Evolutionary conservation across 2,329 filamentous ascomycete genomes (phyloP).

Genomic region (Xylariomycetidae sp.): DNA sequence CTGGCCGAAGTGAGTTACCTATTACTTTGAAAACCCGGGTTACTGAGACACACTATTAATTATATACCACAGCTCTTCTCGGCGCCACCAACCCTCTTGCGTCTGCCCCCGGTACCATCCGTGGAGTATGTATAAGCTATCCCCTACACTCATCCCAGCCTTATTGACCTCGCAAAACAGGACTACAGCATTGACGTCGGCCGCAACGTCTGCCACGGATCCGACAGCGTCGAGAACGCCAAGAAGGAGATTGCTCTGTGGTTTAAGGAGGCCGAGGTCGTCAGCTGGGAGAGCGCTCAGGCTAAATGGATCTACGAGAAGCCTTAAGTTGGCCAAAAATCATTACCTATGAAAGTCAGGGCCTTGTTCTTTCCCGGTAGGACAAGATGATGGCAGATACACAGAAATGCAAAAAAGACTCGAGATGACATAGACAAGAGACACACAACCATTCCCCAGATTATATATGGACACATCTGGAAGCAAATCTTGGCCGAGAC

Average conservation of each 20-base stretch:
- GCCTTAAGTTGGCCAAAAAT: too few species aligned
- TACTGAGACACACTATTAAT: neutral
- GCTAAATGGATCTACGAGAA: constrained; percentile 99
- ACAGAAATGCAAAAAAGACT: constrained; percentile 1
- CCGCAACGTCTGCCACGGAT: constrained; percentile 99
- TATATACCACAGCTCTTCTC: constrained; percentile 63
- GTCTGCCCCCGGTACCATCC: constrained; percentile 95
- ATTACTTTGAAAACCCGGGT: neutral
- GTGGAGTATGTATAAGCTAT: constrained; percentile 66
- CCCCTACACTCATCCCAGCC: too few species aligned
- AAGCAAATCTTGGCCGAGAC: too few species aligned
- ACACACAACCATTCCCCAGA: too few species aligned
- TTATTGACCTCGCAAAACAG: too few species aligned
- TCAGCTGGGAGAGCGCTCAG: constrained; percentile 78
- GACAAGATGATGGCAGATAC: neutral
- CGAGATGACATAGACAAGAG: constrained; percentile 5
- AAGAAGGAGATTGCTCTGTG: constrained; percentile 99
- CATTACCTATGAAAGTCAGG: constrained; percentile 5
- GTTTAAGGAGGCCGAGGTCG: constrained; percentile 87
- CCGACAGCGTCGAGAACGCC: constrained; percentile 96
- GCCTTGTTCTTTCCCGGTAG: constrained; percentile 1
- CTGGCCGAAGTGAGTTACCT: constrained; percentile 82
- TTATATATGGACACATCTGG: constrained; percentile 14
- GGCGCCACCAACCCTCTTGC: constrained; percentile 98
- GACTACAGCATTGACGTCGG: constrained; percentile 83